Percentiles rank a stretch among this genome's conserved stretches.
Evolutionary conservation across 495 filamentous ascomycete genomes (phyloP).

Genomic region (Penicillium taxi): DNA sequence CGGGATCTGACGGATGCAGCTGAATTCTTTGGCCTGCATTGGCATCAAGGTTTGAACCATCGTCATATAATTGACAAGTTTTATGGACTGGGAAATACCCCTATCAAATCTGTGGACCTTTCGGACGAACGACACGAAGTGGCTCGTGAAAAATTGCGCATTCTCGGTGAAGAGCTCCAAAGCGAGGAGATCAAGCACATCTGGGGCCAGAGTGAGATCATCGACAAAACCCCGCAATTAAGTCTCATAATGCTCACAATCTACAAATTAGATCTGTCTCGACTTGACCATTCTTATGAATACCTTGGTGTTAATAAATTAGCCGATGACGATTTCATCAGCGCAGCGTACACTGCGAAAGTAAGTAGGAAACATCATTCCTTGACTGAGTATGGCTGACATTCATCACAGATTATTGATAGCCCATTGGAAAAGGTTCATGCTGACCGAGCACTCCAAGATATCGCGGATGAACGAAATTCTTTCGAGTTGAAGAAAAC

Average conservation of each 20-base stretch:
- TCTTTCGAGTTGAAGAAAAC: conserved; percentile 44
- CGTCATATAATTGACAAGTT: conserved; percentile 50
- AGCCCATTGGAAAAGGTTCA: conserved; percentile 39
- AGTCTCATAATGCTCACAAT: too few relatives aligned
- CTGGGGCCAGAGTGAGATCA: too few relatives aligned
- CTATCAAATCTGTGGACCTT: too few relatives aligned
- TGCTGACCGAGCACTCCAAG: conserved; percentile 45
- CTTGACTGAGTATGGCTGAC: background rate
- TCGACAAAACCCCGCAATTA: too few relatives aligned
- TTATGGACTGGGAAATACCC: too few relatives aligned
- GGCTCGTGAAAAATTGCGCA: too few relatives aligned
- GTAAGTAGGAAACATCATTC: conserved; percentile 18
- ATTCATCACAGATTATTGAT: conserved; percentile 33
- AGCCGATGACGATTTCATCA: conserved; percentile 53
- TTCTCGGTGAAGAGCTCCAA: too few relatives aligned
- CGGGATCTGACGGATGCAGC: conserved; percentile 50
- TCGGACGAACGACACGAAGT: too few relatives aligned
- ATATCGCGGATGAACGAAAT: conserved; percentile 50
- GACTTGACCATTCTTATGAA: conserved; percentile 51
- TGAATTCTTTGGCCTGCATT: conserved; percentile 44
- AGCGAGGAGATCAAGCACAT: conserved; percentile 45
- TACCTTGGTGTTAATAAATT: conserved; percentile 47
- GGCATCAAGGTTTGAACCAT: too few relatives aligned
- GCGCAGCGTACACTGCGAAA: conserved; percentile 52
- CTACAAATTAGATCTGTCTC: too few relatives aligned